Conservation (phyloP, 2,329 filamentous ascomycete species). For the Dothideomycetes sp. region DNA sequence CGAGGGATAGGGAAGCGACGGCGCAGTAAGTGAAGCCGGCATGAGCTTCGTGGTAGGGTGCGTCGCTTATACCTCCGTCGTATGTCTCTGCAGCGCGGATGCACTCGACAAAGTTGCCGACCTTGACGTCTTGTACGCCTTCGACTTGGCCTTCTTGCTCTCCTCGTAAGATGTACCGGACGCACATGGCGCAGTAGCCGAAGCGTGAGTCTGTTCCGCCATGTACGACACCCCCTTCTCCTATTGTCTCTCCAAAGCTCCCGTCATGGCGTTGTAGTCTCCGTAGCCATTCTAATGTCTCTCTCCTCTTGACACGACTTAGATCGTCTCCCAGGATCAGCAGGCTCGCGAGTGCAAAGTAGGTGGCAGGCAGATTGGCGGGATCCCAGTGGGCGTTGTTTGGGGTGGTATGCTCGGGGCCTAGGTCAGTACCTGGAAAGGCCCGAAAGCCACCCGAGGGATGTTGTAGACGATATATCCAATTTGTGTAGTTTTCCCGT, state of each 20-base stretch:
- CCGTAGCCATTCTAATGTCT: conserved; percentile 63
- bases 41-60: conserved; percentile 70
- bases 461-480: conserved; percentile 82
- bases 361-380: conserved; percentile 79
- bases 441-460: conserved; percentile 80
- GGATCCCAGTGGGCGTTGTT: conserved; percentile 54
- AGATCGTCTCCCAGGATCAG: conserved; percentile 52
- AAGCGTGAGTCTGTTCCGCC: conserved; percentile 80
- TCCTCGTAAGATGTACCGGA: conserved; percentile 72
- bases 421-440: conserved; percentile 57
- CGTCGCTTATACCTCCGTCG: conserved; percentile 75
- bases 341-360: conserved; percentile 72
- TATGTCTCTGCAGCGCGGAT: conserved; percentile 62
- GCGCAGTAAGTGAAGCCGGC: conserved; percentile 89
- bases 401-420: conserved; percentile 31
- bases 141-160: conserved; percentile 41
- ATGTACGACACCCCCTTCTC: conserved; percentile 44
- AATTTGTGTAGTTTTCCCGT: conserved; percentile 49
- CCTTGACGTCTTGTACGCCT: conserved; percentile 61
- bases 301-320: conserved; percentile 51
- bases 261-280: conserved; percentile 71
- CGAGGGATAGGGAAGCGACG: conserved; percentile 62
- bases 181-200: conserved; percentile 71
- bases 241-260: conserved; percentile 78
- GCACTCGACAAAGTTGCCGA: conserved; percentile 57